Evolutionary conservation across 352 stramenopile genomes (phyloP), one percentile per base, ranked within the genome.

Genomic region (Phytopythium kandeliae): DNA sequence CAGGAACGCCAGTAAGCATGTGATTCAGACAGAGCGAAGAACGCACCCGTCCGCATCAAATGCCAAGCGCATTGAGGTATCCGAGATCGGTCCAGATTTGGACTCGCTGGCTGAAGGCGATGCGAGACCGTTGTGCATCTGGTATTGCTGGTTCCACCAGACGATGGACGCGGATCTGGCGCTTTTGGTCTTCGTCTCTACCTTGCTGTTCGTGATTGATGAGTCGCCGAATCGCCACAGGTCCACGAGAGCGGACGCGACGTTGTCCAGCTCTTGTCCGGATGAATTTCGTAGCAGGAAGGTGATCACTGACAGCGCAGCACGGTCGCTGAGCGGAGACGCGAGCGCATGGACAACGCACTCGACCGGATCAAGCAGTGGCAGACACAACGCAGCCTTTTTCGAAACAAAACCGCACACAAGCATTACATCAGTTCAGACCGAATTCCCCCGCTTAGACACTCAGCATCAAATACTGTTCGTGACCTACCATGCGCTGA

Each of bases 201-300:
- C 12, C 16, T 17, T 44, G 22, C 11, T 35, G 22, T 25, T 53
- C 4, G 15, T 17, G 24, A 22, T 2, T 13, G 47, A 22, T 9
- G 33, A 26, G 22, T 53, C 33, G 5, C 47, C 47, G 24, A 53
- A 53, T 16, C 34, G 33, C 31, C 47, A 53, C 12, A 53, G 13
- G 13, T 42, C 47, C 6, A 53, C 25, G 12, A 53, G 24, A 3
- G 22, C 34, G 4, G 47, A 53, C 22, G n/a, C 8, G 2, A 34
- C 25, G 11, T 53, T 25, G 24, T 53, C 47, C 2, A 53, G 22
- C 10, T 21, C 22, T 25, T 44, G 19, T 22, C 24, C 25, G 3
- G 47, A 44, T 10, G 34, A 42, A 12, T 53, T 53, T 1, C 24
- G n/a, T 2, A 53, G 8, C 19, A 53, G 13, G 11, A 31, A 53